Conservation (phyloP, 2,329 filamentous ascomycete genomes). For the Fusarium continuum region DNA sequence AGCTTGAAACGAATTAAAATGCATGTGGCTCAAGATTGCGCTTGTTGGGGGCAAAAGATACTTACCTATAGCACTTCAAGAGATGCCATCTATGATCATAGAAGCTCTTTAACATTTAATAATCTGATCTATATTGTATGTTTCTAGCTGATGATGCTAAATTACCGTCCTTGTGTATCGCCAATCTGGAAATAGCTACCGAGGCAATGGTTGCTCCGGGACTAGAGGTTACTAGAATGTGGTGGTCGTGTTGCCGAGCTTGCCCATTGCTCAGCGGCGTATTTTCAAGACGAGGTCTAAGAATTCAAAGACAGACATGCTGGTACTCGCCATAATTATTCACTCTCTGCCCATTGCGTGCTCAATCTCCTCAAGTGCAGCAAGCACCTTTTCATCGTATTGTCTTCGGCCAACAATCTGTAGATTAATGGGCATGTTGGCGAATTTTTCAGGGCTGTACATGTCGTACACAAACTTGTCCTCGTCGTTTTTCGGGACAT, state of each 20-base stretch:
- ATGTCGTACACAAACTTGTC: conserved; percentile 45
- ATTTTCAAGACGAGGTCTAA: neutral
- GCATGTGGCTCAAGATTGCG: too few species aligned
- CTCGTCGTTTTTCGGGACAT: conserved; percentile 42
- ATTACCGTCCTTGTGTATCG: too few species aligned
- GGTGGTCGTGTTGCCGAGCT: neutral
- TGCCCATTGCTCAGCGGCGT: too few species aligned
- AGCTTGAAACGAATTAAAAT: too few species aligned
- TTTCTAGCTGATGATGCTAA: too few species aligned
- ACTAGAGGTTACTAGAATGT: too few species aligned
- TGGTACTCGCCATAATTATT: too few species aligned
- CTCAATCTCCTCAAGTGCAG: conserved; percentile 41
- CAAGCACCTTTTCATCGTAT: conserved; percentile 47
- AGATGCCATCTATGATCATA: too few species aligned
- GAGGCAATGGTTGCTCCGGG: neutral
- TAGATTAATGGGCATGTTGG: conserved; percentile 40
- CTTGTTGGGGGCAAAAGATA: too few species aligned
- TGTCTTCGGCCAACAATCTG: conserved; percentile 44
- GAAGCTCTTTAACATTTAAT: too few species aligned
- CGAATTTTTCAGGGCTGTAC: conserved; percentile 42
- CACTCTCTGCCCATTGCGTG: conserved; percentile 36
- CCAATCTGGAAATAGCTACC: neutral
- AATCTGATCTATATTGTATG: neutral
- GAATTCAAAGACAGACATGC: too few species aligned
- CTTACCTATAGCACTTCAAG: too few species aligned